phyloP scores from a whole-genome alignment of 1,284 basidiomycete genomes.

The Mycosarcoma mackinlayi region DNA sequence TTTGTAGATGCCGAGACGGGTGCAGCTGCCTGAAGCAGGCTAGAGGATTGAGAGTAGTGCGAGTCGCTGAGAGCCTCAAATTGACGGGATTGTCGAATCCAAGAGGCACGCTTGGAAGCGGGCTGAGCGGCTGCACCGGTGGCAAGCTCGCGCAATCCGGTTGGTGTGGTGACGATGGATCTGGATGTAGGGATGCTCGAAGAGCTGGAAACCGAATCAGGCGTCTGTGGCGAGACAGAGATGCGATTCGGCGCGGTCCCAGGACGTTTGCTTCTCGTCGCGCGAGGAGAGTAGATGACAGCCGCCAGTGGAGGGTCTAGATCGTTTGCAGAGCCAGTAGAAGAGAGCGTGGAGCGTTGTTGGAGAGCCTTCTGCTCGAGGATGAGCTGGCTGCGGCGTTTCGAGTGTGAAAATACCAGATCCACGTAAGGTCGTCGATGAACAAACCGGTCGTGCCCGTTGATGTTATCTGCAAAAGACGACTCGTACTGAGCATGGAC shows the following conservation, averaged over 20 bases:
- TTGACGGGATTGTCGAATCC: conserved; percentile 29
- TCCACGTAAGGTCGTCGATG: conserved; percentile 40
- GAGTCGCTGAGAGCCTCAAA: conserved; percentile 41
- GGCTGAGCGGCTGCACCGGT: conserved; percentile 42
- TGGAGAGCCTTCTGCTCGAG: conserved; percentile 40
- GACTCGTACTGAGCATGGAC: conserved; percentile 16
- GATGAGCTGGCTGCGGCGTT: conserved; percentile 47
- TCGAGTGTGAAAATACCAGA: conserved; percentile 21
- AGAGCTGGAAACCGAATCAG: conserved; percentile 16
- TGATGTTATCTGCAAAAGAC: conserved; percentile 29
- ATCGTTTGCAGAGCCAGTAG: conserved; percentile 1
- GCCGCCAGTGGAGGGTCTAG: background rate
- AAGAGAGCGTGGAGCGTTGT: conserved; percentile 30
- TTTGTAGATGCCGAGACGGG: conserved; percentile 5
- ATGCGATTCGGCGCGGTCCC: conserved; percentile 25
- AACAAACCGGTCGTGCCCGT: conserved; percentile 19
- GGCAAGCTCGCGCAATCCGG: conserved; percentile 35
- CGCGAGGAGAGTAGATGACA: conserved; percentile 1
- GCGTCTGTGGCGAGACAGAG: conserved; percentile 11
- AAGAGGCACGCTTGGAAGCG: conserved; percentile 41
- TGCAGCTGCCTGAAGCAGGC: conserved; percentile 16
- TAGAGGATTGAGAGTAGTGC: conserved; percentile 9
- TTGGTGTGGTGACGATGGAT: background rate
- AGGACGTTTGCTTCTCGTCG: conserved; percentile 18
- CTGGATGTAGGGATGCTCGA: conserved; percentile 6